Evolutionary conservation across 768 basidiomycete species (phyloP).

Genomic region (Krasilnikovozyma curviuscula): DNA sequence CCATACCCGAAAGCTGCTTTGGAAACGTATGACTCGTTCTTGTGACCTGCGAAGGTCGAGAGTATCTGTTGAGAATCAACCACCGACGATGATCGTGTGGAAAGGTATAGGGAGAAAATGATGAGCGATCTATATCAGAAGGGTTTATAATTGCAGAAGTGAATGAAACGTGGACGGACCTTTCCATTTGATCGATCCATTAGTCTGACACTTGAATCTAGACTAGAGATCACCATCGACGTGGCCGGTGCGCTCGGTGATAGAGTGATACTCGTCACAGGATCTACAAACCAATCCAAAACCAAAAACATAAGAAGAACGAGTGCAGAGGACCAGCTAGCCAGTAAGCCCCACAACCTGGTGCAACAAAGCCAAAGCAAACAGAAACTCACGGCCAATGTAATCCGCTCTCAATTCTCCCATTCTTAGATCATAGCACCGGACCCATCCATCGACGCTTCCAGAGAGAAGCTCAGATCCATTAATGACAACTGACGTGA

Average conservation of each 20-base stretch:
- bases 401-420: slow-evolving; percentile 77
- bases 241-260: slow-evolving; percentile 39
- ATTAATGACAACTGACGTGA: slow-evolving; percentile 42
- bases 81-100: background rate
- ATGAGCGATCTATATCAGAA: background rate
- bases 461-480: slow-evolving; percentile 50
- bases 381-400: slow-evolving; percentile 50
- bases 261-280: slow-evolving; percentile 63
- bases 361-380: background rate
- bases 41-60: slow-evolving; percentile 65
- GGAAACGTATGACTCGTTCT: slow-evolving; percentile 53
- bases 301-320: background rate
- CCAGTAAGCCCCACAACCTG: too few relatives aligned
- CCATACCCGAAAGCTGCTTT: slow-evolving; percentile 64
- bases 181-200: slow-evolving; percentile 62
- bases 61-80: slow-evolving; percentile 36
- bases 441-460: slow-evolving; percentile 75
- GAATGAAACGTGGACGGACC: background rate
- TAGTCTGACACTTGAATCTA: slow-evolving; percentile 67
- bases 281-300: slow-evolving; percentile 34
- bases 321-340: background rate
- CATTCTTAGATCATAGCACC: slow-evolving; percentile 86
- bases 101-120: background rate
- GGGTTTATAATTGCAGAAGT: background rate
- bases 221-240: slow-evolving; percentile 55